These are phyloP conservation scores for Xylaria longipes DNA, from an alignment of 495 filamentous ascomycete genomes.

Conservation along the genomic window DNA sequence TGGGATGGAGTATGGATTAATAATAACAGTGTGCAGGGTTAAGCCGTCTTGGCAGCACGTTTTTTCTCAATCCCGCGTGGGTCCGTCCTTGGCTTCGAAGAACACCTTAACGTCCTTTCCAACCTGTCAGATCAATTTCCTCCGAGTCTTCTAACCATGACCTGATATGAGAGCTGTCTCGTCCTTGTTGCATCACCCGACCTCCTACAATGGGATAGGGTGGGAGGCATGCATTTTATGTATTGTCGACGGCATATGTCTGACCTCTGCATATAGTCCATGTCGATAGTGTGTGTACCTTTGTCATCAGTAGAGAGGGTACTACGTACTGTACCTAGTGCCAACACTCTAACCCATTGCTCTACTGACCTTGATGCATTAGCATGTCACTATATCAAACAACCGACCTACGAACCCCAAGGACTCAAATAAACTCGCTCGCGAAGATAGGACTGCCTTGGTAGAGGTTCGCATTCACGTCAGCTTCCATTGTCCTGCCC, in stretches of 20 bases:
- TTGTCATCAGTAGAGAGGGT: no score
- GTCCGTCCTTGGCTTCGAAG: constrained; percentile 17
- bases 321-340: no score
- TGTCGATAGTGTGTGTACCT: no score
- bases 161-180: neutral
- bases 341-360: neutral
- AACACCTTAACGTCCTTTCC: neutral
- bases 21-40: neutral
- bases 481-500: constrained; percentile 15
- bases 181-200: neutral
- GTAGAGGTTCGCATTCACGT: constrained; percentile 8
- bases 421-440: neutral
- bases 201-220: neutral
- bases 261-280: constrained; percentile 2
- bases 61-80: constrained; percentile 23
- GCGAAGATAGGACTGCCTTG: neutral
- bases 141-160: neutral
- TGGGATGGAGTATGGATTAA: neutral
- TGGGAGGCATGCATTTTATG: constrained; percentile 1
- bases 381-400: neutral
- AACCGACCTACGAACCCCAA: neutral
- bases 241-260: neutral
- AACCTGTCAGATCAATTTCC: neutral
- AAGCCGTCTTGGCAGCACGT: constrained; percentile 29
- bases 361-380: neutral